Conservation (phyloP, 768 basidiomycete genomes). For the Pleurotus tuoliensis region DNA sequence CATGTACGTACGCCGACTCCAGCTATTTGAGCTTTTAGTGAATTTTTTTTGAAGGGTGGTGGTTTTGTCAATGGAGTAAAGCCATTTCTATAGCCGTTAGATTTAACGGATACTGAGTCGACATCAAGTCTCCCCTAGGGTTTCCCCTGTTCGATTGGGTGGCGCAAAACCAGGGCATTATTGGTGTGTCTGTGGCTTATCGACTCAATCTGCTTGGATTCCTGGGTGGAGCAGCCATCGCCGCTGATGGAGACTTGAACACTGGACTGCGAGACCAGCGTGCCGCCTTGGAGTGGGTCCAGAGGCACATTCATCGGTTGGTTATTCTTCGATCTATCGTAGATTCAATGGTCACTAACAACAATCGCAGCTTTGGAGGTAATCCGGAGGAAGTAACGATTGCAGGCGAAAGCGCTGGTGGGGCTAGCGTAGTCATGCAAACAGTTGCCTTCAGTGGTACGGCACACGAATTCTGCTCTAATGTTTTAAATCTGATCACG, state of each 20-base stretch:
- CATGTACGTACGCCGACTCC: slow-evolving; percentile 24
- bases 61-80: slow-evolving; percentile 33
- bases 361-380: slow-evolving; percentile 24
- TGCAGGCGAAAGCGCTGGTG: slow-evolving; percentile 37
- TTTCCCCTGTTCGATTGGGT: slow-evolving; percentile 49
- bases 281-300: slow-evolving; percentile 36
- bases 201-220: slow-evolving; percentile 27
- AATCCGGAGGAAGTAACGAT: slow-evolving; percentile 30
- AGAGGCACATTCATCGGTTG: slow-evolving; percentile 25
- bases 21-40: too few species aligned
- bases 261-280: slow-evolving; percentile 38
- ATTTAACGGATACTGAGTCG: neutral
- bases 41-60: slow-evolving; percentile 28
- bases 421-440: slow-evolving; percentile 41
- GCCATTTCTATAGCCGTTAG: neutral
- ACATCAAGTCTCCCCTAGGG: slow-evolving; percentile 36
- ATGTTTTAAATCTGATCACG: too few species aligned
- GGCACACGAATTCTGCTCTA: neutral
- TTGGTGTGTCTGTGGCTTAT: slow-evolving; percentile 31
- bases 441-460: slow-evolving; percentile 38
- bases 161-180: slow-evolving; percentile 30
- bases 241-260: slow-evolving; percentile 36
- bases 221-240: slow-evolving; percentile 24
- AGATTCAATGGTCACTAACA: neutral
- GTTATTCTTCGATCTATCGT: neutral